Conservation (phyloP, 805 yeast genomes). For the Nakazawaea pomicola region DNA sequence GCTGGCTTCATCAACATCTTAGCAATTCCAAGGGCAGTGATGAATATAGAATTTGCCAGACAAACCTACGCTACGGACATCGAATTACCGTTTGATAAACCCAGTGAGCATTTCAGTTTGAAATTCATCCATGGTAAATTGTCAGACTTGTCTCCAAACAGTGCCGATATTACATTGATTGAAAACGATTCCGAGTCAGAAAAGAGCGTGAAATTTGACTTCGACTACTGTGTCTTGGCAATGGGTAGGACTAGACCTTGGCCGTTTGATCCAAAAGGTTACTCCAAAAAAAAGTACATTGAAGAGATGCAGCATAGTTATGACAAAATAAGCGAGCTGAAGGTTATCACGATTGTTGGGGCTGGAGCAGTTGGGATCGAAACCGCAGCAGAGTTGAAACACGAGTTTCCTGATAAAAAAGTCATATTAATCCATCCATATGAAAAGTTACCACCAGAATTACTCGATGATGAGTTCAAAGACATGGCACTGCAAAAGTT, state of each 20-base stretch:
- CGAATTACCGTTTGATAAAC: constrained; percentile 14
- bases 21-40: constrained; percentile 34
- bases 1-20: constrained; percentile 35
- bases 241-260: constrained; percentile 47
- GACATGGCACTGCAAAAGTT: constrained; percentile 17
- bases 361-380: constrained; percentile 53
- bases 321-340: constrained; percentile 27
- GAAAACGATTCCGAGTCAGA: constrained; percentile 2
- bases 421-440: constrained; percentile 39
- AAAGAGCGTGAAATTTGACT: no score
- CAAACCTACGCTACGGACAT: constrained; percentile 22
- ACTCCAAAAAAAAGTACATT: constrained; percentile 29
- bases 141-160: constrained; percentile 9
- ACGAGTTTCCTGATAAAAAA: constrained; percentile 29
- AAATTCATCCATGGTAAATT: constrained; percentile 16
- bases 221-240: constrained; percentile 44
- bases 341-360: constrained; percentile 41
- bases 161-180: constrained; percentile 6
- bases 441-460: constrained; percentile 33
- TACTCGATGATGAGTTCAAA: constrained; percentile 20
- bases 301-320: constrained; percentile 36
- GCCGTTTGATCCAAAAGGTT: constrained; percentile 50
- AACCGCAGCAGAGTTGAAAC: constrained; percentile 42
- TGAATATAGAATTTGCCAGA: constrained; percentile 32
- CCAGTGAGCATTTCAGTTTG: not conserved